Percentiles rank a stretch among this genome's conserved stretches.
Evolutionary conservation across 2,329 filamentous ascomycete species (phyloP).

Genomic region (Aspergillus ruber): DNA sequence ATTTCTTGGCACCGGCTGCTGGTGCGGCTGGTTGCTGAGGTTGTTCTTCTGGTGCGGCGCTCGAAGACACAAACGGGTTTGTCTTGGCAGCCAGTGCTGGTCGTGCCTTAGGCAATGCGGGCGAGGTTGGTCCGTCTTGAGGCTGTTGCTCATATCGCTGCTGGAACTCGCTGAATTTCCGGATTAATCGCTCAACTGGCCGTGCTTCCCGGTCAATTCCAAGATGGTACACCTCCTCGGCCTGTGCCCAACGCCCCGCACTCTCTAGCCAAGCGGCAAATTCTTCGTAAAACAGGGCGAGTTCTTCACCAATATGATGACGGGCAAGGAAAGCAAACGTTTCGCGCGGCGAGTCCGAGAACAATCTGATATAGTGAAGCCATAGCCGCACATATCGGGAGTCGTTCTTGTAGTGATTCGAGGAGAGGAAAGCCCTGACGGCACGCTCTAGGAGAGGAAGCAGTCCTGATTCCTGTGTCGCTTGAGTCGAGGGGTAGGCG

Average conservation of each 20-base stretch:
- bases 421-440: conserved; percentile 81
- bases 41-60: conserved; percentile 58
- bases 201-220: conserved; percentile 84
- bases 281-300: conserved; percentile 94
- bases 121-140: conserved; percentile 68
- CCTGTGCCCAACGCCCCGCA: conserved; percentile 77
- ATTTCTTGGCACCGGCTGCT: conserved; percentile 42
- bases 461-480: conserved; percentile 84
- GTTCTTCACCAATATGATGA: conserved; percentile 75
- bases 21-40: conserved; percentile 44
- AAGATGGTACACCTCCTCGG: conserved; percentile 86
- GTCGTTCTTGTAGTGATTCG: conserved; percentile 87
- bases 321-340: conserved; percentile 86
- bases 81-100: conserved; percentile 79
- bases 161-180: conserved; percentile 92
- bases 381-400: conserved; percentile 88
- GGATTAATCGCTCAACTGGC: conserved; percentile 69
- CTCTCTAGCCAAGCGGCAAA: conserved; percentile 90
- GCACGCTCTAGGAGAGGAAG: conserved; percentile 84
- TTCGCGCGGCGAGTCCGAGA: conserved; percentile 87
- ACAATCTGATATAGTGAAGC: conserved; percentile 89
- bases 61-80: conserved; percentile 65
- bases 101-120: conserved; percentile 75
- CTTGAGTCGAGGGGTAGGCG: conserved; percentile 88
- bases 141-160: conserved; percentile 64